Evolutionary conservation across 768 basidiomycete genomes (phyloP).

Genomic region (Trametes elegans): DNA sequence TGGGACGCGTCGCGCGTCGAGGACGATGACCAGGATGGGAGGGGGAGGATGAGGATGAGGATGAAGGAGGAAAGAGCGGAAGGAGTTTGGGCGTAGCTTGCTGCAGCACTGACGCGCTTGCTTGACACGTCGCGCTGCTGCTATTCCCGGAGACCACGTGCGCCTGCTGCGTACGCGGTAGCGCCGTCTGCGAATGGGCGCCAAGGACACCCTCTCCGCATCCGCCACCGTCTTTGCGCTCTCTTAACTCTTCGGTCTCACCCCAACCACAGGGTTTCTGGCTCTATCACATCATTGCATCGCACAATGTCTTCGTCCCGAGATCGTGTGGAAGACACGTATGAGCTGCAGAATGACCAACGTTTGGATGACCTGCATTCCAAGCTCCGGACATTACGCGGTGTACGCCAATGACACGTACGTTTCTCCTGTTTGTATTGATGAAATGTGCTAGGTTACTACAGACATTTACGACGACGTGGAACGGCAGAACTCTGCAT

Average conservation of each 20-base stretch:
- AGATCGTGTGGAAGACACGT: slow-evolving; percentile 60
- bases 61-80: not conserved
- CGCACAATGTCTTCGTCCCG: slow-evolving; percentile 36
- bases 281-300: not conserved
- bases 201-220: not conserved
- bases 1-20: slow-evolving; percentile 13
- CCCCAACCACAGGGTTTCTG: no score
- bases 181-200: no score
- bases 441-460: slow-evolving; percentile 55
- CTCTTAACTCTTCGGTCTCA: no score
- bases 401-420: slow-evolving; percentile 45
- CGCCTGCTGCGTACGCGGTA: not conserved
- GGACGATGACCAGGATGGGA: not conserved
- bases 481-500: slow-evolving; percentile 74
- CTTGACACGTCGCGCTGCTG: slow-evolving; percentile 21
- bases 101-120: slow-evolving; percentile 6
- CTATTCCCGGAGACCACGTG: slow-evolving; percentile 20
- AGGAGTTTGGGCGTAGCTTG: not conserved
- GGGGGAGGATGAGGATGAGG: no score
- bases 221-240: no score
- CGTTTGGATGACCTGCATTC: slow-evolving; percentile 80
- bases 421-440: not conserved
- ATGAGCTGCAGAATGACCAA: slow-evolving; percentile 85
- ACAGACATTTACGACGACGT: slow-evolving; percentile 84
- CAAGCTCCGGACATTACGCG: slow-evolving; percentile 77